Conservation (phyloP, 805 yeast genomes). For the Saturnispora zaruensis region DNA sequence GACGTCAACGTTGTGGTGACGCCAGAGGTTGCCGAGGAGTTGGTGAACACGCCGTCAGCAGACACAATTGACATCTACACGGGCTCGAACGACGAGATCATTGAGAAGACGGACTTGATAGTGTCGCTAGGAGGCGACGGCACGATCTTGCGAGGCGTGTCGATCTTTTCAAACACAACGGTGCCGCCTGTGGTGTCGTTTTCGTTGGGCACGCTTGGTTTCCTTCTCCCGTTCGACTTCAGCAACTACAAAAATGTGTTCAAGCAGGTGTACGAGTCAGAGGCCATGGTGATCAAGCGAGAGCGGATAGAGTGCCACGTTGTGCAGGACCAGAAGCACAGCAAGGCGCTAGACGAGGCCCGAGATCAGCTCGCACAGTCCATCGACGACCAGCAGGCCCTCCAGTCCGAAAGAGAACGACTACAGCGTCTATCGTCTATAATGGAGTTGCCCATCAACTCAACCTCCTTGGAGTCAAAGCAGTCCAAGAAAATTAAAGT, state of each 20-base stretch:
- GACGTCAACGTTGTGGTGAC: conserved; percentile 70
- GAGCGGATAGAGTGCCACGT: conserved; percentile 74
- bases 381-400: conserved; percentile 7
- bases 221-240: conserved; percentile 80
- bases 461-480: conserved; percentile 12
- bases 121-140: conserved; percentile 97
- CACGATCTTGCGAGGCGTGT: conserved; percentile 76
- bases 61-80: conserved; percentile 36
- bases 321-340: conserved; percentile 20
- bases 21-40: conserved; percentile 65
- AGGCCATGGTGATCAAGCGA: conserved; percentile 67
- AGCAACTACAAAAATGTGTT: conserved; percentile 52
- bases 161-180: conserved; percentile 56
- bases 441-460: conserved; percentile 15
- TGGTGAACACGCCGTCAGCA: conserved; percentile 21
- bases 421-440: conserved; percentile 10
- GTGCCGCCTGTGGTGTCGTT: conserved; percentile 89
- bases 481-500: conserved; percentile 14
- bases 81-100: conserved; percentile 50
- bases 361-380: conserved; percentile 3
- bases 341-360: not conserved
- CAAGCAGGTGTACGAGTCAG: conserved; percentile 52
- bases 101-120: conserved; percentile 62
- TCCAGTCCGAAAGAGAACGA: conserved; percentile 10
- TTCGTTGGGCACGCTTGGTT: conserved; percentile 87